Base-by-base conservation (phyloP, 352 stramenopile genomes). In the Blastocystis sp. region DNA sequence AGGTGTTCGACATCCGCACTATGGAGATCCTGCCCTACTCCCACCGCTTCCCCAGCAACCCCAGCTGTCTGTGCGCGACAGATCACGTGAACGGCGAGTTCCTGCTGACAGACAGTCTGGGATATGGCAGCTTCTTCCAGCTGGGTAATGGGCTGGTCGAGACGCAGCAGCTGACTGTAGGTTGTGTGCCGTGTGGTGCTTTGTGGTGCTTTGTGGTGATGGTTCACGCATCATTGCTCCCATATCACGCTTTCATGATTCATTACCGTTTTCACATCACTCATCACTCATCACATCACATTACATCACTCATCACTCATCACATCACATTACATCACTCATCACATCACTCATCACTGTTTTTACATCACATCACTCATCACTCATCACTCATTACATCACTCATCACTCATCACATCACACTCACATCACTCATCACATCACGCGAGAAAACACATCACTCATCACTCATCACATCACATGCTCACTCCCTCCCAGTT, bases 11-110 rank as follows among this genome's bases (percentile, higher is more conserved):
- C 40, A 7, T 45, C 17, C 74, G 74, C 41, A 84, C 74, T 19
- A 38, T 84, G 7, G 53, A 66, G 23, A 70, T 84, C 48, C 56
- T 84, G 19, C 74, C 74, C 9, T 84, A 70, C 40, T 84, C 74
- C 14, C 53, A 66, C 14, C 74, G 56, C n/a, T 69, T 69, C 41
- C 74, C 48, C 0, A 53, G 52, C 9, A 67, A 41, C 28, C 56
- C 60, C 23, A 69, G 11, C 21, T 84, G 23, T 64, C 60, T 84
- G 21, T 34, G 19, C 14, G 38, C 34, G 17, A 11, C 66, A 2
- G 74, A 84, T 28, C 53, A 84, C 23, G 3, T 14, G 9, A 67
- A 28, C n/a, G 59, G 28, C 28, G 41, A 52, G 23, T 84, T 84
- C 43, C 2, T 84, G 9, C 52, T 84, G 7, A 67, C 45, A 17